These are phyloP conservation scores for Vitis vinifera DNA, from an alignment of 164 flowering plant genomes.

Conservation along the genomic window DNA sequence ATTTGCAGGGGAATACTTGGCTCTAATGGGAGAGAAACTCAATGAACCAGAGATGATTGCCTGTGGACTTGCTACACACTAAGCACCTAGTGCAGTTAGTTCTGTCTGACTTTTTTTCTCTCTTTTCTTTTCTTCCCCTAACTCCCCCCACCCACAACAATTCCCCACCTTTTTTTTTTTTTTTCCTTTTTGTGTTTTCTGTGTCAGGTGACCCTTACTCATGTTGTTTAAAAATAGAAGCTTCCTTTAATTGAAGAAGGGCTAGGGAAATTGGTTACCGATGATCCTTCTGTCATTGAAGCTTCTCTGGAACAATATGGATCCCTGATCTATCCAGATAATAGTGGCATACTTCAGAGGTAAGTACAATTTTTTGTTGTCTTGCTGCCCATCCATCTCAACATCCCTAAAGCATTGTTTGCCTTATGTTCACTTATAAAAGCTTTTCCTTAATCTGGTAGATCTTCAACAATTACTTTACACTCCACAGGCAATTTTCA, in stretches of 20 bases:
- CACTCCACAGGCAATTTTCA: no score
- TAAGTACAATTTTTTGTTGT: conserved; percentile 8
- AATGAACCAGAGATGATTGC: conserved; percentile 47
- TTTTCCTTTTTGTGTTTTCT: no score
- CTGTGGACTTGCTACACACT: conserved; percentile 56
- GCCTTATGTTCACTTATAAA: no score
- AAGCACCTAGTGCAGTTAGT: conserved; percentile 28
- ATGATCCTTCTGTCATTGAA: conserved; percentile 53
- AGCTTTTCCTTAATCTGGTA: no score
- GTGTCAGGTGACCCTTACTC: no score
- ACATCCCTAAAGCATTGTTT: no score
- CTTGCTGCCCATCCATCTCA: no score
- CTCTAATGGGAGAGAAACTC: conserved; percentile 42
- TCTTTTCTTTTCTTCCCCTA: no score
- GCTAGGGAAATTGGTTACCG: conserved; percentile 41
- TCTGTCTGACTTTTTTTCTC: not conserved
- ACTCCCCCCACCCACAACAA: no score
- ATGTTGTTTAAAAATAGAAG: no score
- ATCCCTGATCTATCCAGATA: conserved; percentile 32
- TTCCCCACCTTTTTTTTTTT: no score
- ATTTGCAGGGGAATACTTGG: conserved; percentile 45
- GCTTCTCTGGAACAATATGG: conserved; percentile 30
- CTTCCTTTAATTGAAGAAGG: not conserved
- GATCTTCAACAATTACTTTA: no score
- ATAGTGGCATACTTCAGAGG: conserved; percentile 36